A percentile compares a stretch with the other conserved stretches of the same genome.
Conservation (phyloP, 805 yeast genomes). For the Kuraishia ogatae region DNA sequence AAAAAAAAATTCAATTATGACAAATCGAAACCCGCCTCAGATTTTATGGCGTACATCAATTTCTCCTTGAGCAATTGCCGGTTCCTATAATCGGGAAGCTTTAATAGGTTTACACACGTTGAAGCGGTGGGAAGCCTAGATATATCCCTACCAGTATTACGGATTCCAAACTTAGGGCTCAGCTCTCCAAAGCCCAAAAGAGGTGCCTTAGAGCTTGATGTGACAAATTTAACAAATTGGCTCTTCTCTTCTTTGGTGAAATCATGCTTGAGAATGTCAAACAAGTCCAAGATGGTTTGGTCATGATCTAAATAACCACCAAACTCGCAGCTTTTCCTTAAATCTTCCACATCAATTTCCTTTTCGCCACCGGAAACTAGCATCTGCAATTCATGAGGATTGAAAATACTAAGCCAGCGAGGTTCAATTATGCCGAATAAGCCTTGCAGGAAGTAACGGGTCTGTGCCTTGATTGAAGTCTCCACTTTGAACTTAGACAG, state of each 20-base stretch:
- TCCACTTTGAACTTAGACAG: constrained; percentile 76
- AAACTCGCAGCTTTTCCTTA: constrained; percentile 51
- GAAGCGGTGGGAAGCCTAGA: constrained; percentile 82
- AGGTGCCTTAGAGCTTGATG: constrained; percentile 90
- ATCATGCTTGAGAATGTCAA: constrained; percentile 63
- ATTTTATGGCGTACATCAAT: constrained; percentile 66
- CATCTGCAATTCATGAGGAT: constrained; percentile 74
- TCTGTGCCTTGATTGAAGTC: constrained; percentile 46
- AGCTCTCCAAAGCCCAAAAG: constrained; percentile 73
- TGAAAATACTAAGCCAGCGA: constrained; percentile 78
- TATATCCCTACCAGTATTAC: constrained; percentile 49
- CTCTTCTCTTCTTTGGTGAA: constrained; percentile 54
- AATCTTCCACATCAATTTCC: constrained; percentile 64
- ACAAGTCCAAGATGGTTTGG: constrained; percentile 54
- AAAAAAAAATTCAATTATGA: too few relatives aligned
- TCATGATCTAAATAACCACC: constrained; percentile 55
- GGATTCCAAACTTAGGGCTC: constrained; percentile 72
- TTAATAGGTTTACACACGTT: constrained; percentile 84
- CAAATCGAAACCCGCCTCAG: constrained; percentile 84
- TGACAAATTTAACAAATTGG: constrained; percentile 75
- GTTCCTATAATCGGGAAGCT: constrained; percentile 73
- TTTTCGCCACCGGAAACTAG: constrained; percentile 73
- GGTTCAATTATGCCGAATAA: constrained; percentile 58
- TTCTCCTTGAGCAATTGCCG: constrained; percentile 50
- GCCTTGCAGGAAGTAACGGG: constrained; percentile 61